Conservation (phyloP, 345 rosid species). For the Salix exigua region DNA sequence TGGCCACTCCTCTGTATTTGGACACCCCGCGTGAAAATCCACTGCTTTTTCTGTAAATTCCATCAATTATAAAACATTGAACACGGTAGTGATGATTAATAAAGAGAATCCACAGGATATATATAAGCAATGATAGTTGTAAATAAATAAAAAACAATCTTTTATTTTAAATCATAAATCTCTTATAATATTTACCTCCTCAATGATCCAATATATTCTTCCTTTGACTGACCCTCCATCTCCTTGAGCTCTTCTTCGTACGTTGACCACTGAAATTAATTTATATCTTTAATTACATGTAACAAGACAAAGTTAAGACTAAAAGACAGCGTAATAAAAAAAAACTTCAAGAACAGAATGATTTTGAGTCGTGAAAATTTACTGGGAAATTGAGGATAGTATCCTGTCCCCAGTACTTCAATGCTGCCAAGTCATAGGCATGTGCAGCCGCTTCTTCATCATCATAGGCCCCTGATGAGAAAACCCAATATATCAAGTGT, state of each 20-base stretch:
- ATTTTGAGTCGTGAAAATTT: background rate
- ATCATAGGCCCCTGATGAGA: slow-evolving; percentile 68
- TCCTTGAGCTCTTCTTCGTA: slow-evolving; percentile 64
- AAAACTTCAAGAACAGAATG: background rate
- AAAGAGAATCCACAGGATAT: too few species aligned
- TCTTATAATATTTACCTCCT: slow-evolving; percentile 49
- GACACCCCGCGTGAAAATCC: slow-evolving; percentile 97
- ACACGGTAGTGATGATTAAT: background rate
- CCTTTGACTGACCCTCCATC: slow-evolving; percentile 76
- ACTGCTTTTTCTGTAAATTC: slow-evolving; percentile 68
- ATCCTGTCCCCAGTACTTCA: slow-evolving; percentile 88
- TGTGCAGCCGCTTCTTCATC: slow-evolving; percentile 92
- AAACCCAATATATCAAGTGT: background rate
- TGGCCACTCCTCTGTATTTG: slow-evolving; percentile 91
- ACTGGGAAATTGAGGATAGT: slow-evolving; percentile 90
- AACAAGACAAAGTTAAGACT: background rate
- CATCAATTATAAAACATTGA: background rate
- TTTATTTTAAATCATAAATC: background rate
- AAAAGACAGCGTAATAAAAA: background rate
- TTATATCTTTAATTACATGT: background rate
- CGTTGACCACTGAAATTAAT: slow-evolving; percentile 39
- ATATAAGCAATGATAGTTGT: background rate
- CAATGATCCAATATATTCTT: slow-evolving; percentile 82
- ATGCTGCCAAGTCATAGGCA: slow-evolving; percentile 94
- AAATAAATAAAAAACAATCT: background rate